These are phyloP conservation scores for Fusarium udum DNA, from an alignment of 2,329 filamentous ascomycete genomes.

Conservation along the genomic window DNA sequence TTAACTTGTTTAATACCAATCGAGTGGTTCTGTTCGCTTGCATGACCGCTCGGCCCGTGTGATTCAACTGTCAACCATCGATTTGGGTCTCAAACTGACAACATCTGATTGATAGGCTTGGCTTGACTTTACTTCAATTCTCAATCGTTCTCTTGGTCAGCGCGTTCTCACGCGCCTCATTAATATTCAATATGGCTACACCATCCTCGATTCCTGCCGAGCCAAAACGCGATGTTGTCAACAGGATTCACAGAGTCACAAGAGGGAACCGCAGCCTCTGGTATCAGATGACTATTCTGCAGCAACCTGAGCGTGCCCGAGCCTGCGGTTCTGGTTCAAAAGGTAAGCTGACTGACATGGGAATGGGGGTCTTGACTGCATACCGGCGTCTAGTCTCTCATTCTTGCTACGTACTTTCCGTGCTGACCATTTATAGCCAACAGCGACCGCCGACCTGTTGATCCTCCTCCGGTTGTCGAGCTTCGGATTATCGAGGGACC, in stretches of 20 bases:
- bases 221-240: conserved; percentile 49
- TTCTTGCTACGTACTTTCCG: neutral
- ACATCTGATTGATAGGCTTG: conserved; percentile 16
- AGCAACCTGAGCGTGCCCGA: conserved; percentile 92
- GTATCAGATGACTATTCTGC: conserved; percentile 86
- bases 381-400: neutral
- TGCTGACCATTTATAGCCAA: conserved; percentile 47
- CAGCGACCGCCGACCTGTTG: conserved; percentile 85
- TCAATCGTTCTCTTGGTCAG: conserved; percentile 15
- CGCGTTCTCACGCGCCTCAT: conserved; percentile 9
- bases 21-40: conserved; percentile 15
- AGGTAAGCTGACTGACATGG: conserved; percentile 66
- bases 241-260: conserved; percentile 64
- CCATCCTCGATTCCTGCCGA: conserved; percentile 44
- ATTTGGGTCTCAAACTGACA: conserved; percentile 18
- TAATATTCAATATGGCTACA: conserved; percentile 47
- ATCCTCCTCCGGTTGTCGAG: conserved; percentile 93
- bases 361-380: neutral
- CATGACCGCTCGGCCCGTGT: conserved; percentile 2
- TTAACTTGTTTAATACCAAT: conserved; percentile 12
- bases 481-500: conserved; percentile 83
- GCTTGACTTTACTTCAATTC: conserved; percentile 7
- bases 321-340: conserved; percentile 96
- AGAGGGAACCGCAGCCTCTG: conserved; percentile 79
- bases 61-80: conserved; percentile 6